phyloP scores from a whole-genome alignment of 805 yeast genomes.

The Metschnikowia amazonensis region DNA sequence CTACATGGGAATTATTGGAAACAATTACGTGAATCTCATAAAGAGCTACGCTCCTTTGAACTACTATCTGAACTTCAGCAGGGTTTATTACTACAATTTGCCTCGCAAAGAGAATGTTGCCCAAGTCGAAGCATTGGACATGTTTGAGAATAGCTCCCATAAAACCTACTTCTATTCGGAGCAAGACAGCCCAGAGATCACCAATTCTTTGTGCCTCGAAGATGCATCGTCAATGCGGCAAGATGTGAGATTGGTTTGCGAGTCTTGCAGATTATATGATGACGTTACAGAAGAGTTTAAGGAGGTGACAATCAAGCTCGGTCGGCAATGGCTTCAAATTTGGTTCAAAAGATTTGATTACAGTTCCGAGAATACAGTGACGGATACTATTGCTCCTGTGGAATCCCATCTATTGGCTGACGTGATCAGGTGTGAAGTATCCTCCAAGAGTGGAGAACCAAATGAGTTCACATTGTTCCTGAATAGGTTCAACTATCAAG shows the following conservation, averaged over 20 bases:
- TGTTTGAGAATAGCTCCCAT: slow-evolving; percentile 14
- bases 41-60: slow-evolving; percentile 49
- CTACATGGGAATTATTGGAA: slow-evolving; percentile 23
- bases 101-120: slow-evolving; percentile 30
- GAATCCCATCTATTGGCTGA: slow-evolving; percentile 33
- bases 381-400: slow-evolving; percentile 31
- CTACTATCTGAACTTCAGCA: slow-evolving; percentile 49
- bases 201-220: slow-evolving; percentile 34
- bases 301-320: slow-evolving; percentile 64
- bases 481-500: slow-evolving; percentile 21
- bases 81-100: slow-evolving; percentile 50
- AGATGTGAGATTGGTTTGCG: slow-evolving; percentile 36
- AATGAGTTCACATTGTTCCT: slow-evolving; percentile 37
- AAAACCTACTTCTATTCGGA: slow-evolving; percentile 31
- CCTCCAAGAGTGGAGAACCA: slow-evolving; percentile 19
- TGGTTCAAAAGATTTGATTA: slow-evolving; percentile 19
- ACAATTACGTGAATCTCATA: slow-evolving; percentile 33
- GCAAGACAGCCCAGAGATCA: slow-evolving; percentile 31
- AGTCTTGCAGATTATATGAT: slow-evolving; percentile 21
- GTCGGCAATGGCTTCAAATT: slow-evolving; percentile 64
- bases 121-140: slow-evolving; percentile 22
- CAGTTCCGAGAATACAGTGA: slow-evolving; percentile 20
- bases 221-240: slow-evolving; percentile 29
- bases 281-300: slow-evolving; percentile 33
- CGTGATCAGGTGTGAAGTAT: slow-evolving; percentile 34